Evolutionary conservation across 2,329 filamentous ascomycete genomes (phyloP).

Genomic region (Cladosporium sp.): DNA sequence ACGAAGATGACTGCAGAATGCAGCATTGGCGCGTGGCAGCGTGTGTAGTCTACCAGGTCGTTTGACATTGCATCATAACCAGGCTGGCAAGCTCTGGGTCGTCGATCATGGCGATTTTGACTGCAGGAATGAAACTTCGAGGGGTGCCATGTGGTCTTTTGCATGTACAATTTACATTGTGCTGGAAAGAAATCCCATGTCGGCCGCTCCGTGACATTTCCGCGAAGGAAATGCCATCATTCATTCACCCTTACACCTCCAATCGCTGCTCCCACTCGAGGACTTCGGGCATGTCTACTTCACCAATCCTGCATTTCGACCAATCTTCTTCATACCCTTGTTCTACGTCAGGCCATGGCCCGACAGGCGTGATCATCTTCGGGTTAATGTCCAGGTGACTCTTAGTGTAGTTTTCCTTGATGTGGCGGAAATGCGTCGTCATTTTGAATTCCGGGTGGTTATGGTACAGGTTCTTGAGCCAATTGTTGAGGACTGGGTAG

Average conservation of each 20-base stretch:
- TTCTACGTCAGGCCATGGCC: conserved; percentile 57
- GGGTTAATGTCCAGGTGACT: conserved; percentile 58
- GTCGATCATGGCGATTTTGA: too few relatives aligned
- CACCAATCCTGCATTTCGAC: conserved; percentile 44
- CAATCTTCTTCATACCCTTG: conserved; percentile 47
- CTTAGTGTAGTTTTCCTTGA: conserved; percentile 65
- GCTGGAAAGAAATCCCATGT: too few relatives aligned
- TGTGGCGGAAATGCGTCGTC: conserved; percentile 61
- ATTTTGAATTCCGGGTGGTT: conserved; percentile 50
- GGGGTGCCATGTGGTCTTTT: too few relatives aligned
- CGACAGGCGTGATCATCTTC: conserved; percentile 56
- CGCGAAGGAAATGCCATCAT: too few relatives aligned
- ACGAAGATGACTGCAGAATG: too few relatives aligned
- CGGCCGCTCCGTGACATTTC: too few relatives aligned
- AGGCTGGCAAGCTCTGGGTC: too few relatives aligned
- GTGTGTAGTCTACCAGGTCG: too few relatives aligned
- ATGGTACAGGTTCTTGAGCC: conserved; percentile 57
- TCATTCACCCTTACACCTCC: conserved; percentile 2
- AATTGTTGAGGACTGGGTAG: conserved; percentile 58
- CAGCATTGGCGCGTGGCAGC: too few relatives aligned
- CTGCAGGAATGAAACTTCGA: too few relatives aligned
- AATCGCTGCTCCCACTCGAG: conserved; percentile 30
- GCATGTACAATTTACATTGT: too few relatives aligned
- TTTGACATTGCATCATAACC: too few relatives aligned
- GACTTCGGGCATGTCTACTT: conserved; percentile 40